These are phyloP conservation scores for Arabidopsis lyrata DNA, from an alignment of 441 rosid genomes.

Conservation along the genomic window DNA sequence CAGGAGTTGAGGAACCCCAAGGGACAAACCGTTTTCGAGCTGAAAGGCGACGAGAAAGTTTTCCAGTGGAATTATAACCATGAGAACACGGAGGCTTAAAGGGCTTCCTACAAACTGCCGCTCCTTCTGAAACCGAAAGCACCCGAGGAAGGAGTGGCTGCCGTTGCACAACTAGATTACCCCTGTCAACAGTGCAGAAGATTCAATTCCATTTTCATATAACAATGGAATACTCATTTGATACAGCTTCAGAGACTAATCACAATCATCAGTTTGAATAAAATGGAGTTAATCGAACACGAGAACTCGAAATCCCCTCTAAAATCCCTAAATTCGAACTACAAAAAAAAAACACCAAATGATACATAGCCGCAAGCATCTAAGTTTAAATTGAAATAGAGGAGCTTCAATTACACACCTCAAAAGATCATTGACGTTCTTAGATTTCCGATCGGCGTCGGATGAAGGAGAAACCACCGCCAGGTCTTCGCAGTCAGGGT, in stretches of 20 bases:
- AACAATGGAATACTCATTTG: not conserved
- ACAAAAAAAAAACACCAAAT: constrained; percentile 3
- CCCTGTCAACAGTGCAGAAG: constrained; percentile 53
- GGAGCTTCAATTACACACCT: constrained; percentile 53
- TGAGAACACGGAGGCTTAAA: constrained; percentile 85
- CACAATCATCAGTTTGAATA: constrained; percentile 16
- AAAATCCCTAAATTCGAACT: constrained; percentile 8
- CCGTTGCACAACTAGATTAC: constrained; percentile 82
- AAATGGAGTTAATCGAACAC: not conserved
- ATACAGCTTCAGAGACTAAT: constrained; percentile 5
- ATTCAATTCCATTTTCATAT: constrained; percentile 26
- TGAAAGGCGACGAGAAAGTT: constrained; percentile 83
- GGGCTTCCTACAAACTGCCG: constrained; percentile 91
- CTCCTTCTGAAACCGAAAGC: constrained; percentile 86
- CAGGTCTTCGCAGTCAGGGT: constrained; percentile 40
- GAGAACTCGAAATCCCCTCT: constrained; percentile 16
- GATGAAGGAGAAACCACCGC: constrained; percentile 50
- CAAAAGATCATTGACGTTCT: constrained; percentile 86
- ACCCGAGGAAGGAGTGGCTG: constrained; percentile 88
- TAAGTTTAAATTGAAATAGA: constrained; percentile 9
- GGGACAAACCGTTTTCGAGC: constrained; percentile 96
- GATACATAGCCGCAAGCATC: constrained; percentile 4
- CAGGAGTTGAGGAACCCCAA: constrained; percentile 84
- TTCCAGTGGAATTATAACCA: constrained; percentile 65
- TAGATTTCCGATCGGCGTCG: constrained; percentile 72